These are phyloP conservation scores for Nyssa sinensis DNA, from an alignment of 148 eudicot species.

Conservation along the genomic window DNA sequence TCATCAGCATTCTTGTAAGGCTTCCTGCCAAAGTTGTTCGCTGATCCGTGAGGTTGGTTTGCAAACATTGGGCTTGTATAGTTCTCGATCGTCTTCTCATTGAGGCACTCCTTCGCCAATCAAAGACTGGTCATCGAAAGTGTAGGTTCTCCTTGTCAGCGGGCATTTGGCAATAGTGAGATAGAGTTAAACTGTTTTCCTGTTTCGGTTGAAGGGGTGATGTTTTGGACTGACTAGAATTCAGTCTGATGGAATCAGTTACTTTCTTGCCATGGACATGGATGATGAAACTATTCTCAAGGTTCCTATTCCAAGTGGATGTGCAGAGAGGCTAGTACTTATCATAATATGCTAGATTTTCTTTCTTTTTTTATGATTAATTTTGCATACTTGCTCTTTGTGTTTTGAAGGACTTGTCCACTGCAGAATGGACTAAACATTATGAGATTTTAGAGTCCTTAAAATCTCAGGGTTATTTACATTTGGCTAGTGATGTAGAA, in stretches of 20 bases:
- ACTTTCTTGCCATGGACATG: not conserved
- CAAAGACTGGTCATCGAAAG: not conserved
- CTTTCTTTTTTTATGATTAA: not conserved
- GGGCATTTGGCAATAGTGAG: not conserved
- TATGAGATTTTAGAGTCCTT: constrained; percentile 2
- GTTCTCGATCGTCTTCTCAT: not conserved
- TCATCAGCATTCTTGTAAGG: too few species aligned
- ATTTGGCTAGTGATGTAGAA: not conserved
- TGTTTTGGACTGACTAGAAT: constrained; percentile 1
- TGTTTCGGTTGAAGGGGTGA: not conserved
- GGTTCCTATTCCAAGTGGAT: not conserved
- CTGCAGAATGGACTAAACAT: not conserved
- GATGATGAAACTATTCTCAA: not conserved
- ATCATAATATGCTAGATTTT: not conserved
- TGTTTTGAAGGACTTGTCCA: not conserved
- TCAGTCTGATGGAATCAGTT: not conserved
- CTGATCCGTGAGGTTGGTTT: too few species aligned
- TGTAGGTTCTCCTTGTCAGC: not conserved
- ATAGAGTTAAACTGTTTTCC: not conserved
- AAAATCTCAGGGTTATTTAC: not conserved
- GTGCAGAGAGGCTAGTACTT: not conserved
- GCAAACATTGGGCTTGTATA: not conserved
- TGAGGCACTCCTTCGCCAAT: not conserved
- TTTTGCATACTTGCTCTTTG: not conserved
- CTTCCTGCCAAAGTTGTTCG: too few species aligned